A percentile compares a stretch with the other conserved stretches of the same genome.
Conservation (phyloP, 164 flowering plant genomes). For the Chloranthus sessilifolius region DNA sequence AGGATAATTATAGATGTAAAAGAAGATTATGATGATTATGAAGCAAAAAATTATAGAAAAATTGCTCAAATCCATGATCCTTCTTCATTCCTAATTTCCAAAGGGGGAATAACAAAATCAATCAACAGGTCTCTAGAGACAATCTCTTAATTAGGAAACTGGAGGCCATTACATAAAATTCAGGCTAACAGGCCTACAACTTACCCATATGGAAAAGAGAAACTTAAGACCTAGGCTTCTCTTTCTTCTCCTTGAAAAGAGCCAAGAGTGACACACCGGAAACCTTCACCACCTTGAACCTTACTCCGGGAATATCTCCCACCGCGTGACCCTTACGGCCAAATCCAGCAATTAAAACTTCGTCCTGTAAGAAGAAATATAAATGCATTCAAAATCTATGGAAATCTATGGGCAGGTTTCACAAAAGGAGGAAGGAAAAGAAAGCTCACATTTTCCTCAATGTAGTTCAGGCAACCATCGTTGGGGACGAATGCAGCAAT, state of each 20-base stretch:
- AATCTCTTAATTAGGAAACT: background rate
- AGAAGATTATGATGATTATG: no score
- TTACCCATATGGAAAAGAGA: background rate
- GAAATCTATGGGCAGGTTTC: background rate
- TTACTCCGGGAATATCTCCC: conserved; percentile 33
- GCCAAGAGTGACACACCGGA: conserved; percentile 29
- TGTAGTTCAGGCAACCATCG: conserved; percentile 34
- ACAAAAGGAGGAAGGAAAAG: background rate
- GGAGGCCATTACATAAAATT: no score
- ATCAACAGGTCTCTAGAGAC: background rate
- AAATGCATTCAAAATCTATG: background rate
- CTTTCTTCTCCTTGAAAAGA: conserved; percentile 32
- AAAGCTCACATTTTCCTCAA: conserved; percentile 27
- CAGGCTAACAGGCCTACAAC: no score
- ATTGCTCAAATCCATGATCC: no score
- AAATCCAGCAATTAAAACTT: conserved; percentile 31
- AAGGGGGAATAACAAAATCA: background rate
- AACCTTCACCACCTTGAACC: conserved; percentile 32
- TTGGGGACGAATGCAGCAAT: conserved; percentile 34
- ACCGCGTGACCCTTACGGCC: conserved; percentile 35
- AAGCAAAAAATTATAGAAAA: no score
- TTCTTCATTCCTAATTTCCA: background rate
- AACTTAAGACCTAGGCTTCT: conserved; percentile 25
- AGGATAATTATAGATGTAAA: no score
- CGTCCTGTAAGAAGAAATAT: conserved; percentile 18